These are phyloP conservation scores for Psilocybe tampanensis DNA, from an alignment of 768 basidiomycete genomes.

Conservation along the genomic window DNA sequence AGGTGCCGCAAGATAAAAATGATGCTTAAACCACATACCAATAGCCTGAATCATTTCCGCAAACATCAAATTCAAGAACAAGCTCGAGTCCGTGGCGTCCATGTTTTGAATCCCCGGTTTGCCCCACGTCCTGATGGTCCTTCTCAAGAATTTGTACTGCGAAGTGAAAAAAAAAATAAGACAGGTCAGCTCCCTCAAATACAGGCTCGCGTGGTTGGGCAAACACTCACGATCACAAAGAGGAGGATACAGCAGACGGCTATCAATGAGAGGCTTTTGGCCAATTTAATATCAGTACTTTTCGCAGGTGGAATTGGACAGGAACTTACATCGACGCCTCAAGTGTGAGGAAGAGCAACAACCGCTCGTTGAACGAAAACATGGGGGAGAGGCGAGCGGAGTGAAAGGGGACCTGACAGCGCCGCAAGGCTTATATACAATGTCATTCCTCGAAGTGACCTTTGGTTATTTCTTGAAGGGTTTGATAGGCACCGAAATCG, in stretches of 20 bases:
- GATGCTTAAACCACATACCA: slow-evolving; percentile 26
- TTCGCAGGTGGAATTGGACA: no score
- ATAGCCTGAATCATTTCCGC: slow-evolving; percentile 50
- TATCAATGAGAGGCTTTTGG: slow-evolving; percentile 20
- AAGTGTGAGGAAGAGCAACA: slow-evolving; percentile 25
- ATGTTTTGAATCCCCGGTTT: slow-evolving; percentile 2
- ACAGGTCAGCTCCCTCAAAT: background rate
- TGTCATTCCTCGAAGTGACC: background rate
- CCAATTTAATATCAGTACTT: background rate
- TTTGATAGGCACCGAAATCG: background rate
- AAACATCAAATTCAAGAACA: slow-evolving; percentile 51
- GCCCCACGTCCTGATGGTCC: slow-evolving; percentile 15
- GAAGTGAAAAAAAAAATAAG: no score
- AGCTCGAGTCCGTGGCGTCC: slow-evolving; percentile 35
- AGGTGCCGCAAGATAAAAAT: no score
- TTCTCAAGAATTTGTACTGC: slow-evolving; percentile 23
- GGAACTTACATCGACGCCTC: slow-evolving; percentile 21
- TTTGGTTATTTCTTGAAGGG: background rate
- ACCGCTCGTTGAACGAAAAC: slow-evolving; percentile 26
- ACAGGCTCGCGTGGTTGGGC: background rate
- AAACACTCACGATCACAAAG: slow-evolving; percentile 25
- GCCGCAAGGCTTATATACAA: background rate
- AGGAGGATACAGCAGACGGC: slow-evolving; percentile 23
- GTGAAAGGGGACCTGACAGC: background rate
- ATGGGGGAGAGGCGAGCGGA: background rate